A percentile compares a stretch with the other conserved stretches of the same genome.
Evolutionary conservation across 2,329 filamentous ascomycete species (phyloP).

Genomic region (Colletotrichum sp.): DNA sequence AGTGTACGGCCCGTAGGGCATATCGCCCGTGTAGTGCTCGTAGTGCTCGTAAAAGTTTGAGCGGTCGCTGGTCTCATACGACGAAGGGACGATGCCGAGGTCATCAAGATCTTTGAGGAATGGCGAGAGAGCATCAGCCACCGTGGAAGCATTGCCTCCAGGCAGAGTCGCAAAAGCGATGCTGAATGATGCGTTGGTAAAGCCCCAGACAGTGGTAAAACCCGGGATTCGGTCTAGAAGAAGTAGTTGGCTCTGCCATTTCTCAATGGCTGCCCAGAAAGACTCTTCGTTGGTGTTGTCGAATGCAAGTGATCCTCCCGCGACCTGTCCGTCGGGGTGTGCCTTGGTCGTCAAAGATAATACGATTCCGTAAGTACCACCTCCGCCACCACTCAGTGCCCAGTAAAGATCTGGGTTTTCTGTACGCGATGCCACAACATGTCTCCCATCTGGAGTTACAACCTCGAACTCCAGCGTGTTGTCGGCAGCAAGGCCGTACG

Average conservation of each 20-base stretch:
- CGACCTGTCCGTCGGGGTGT: slow-evolving; percentile 28
- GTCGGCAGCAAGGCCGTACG: slow-evolving; percentile 57
- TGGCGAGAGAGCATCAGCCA: not conserved
- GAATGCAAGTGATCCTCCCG: slow-evolving; percentile 38
- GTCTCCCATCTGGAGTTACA: slow-evolving; percentile 46
- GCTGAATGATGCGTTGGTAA: not conserved
- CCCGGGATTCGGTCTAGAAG: not conserved
- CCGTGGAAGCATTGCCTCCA: not conserved
- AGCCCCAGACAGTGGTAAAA: not conserved
- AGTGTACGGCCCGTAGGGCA: slow-evolving; percentile 33
- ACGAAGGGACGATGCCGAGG: not conserved
- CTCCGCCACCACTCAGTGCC: slow-evolving; percentile 57
- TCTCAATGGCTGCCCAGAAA: not conserved
- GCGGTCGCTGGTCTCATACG: not conserved
- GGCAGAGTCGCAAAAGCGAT: not conserved
- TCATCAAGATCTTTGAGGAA: not conserved
- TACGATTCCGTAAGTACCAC: slow-evolving; percentile 57
- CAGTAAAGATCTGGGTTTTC: slow-evolving; percentile 58
- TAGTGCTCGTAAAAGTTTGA: slow-evolving; percentile 24
- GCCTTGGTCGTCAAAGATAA: slow-evolving; percentile 19
- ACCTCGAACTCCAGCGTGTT: slow-evolving; percentile 54
- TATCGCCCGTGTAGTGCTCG: slow-evolving; percentile 38
- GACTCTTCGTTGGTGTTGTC: slow-evolving; percentile 32
- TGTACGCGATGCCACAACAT: slow-evolving; percentile 43
- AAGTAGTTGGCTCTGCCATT: not conserved